Percentiles rank a stretch among this genome's conserved stretches.
These are phyloP conservation scores for Cymbopogon citratus DNA, from an alignment of 176 grass and related monocot species.

Conservation along the genomic window DNA sequence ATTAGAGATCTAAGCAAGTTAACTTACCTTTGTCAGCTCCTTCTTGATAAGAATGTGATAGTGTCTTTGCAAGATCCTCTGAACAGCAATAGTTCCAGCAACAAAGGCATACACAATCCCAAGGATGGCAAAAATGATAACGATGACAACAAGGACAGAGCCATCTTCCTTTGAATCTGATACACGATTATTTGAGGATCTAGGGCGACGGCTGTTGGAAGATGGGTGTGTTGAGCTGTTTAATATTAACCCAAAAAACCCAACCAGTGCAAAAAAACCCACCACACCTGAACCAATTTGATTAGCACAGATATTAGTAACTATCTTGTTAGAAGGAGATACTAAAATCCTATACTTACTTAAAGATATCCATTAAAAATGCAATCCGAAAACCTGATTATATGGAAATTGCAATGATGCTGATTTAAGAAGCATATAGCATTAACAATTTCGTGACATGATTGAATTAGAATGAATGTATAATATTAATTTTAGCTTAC, in stretches of 20 bases:
- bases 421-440: neutral
- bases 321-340: neutral
- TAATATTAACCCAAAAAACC: conserved; percentile 58
- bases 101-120: conserved; percentile 67
- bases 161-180: conserved; percentile 59
- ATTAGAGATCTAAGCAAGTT: neutral
- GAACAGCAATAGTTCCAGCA: conserved; percentile 63
- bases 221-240: conserved; percentile 31
- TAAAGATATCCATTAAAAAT: neutral
- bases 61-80: conserved; percentile 75
- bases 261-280: conserved; percentile 68
- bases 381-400: neutral
- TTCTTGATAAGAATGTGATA: conserved; percentile 72
- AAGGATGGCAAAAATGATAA: conserved; percentile 63
- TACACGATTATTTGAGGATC: conserved; percentile 12
- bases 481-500: neutral
- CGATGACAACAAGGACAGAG: conserved; percentile 51
- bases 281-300: conserved; percentile 53
- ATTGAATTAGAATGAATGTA: neutral
- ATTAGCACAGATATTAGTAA: neutral
- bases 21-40: conserved; percentile 68
- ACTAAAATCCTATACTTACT: neutral
- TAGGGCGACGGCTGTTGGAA: conserved; percentile 40
- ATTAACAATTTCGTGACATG: neutral
- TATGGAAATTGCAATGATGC: neutral